A percentile compares a stretch with the other conserved stretches of the same genome.
phyloP scores from a whole-genome alignment of 192 early-diverging fungal species.

The Coemansia sp. region DNA sequence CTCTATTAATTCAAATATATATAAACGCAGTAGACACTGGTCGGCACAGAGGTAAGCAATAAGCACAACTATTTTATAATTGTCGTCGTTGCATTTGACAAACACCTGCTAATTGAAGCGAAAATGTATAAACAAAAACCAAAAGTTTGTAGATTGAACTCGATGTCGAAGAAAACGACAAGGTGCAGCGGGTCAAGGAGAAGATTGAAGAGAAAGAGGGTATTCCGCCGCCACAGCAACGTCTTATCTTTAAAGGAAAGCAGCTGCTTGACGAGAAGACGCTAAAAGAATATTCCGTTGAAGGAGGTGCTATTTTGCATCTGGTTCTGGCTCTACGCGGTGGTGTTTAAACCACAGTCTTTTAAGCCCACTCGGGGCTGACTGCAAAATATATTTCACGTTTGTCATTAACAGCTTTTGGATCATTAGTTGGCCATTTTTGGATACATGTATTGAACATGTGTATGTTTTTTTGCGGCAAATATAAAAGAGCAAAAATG shows the following conservation, averaged over 20 bases:
- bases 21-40: slow-evolving; percentile 67
- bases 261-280: slow-evolving; percentile 86
- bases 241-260: slow-evolving; percentile 91
- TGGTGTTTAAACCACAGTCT: slow-evolving; percentile 46
- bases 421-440: too few species aligned
- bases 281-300: slow-evolving; percentile 66
- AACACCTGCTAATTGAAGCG: not conserved
- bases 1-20: not conserved
- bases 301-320: slow-evolving; percentile 83
- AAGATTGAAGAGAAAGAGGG: slow-evolving; percentile 95
- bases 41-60: slow-evolving; percentile 76
- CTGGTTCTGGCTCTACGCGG: slow-evolving; percentile 95
- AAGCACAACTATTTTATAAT: not conserved
- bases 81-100: not conserved
- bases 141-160: slow-evolving; percentile 75
- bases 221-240: slow-evolving; percentile 94
- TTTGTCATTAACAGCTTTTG: too few species aligned
- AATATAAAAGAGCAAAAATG: slow-evolving; percentile 4
- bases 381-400: too few species aligned
- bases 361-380: not conserved
- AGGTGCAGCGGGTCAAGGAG: slow-evolving; percentile 75
- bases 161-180: slow-evolving; percentile 79
- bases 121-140: not conserved
- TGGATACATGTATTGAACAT: not conserved
- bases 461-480: not conserved